phyloP scores from a whole-genome alignment of 352 stramenopile species.

The Globisporangium echinulatum region DNA sequence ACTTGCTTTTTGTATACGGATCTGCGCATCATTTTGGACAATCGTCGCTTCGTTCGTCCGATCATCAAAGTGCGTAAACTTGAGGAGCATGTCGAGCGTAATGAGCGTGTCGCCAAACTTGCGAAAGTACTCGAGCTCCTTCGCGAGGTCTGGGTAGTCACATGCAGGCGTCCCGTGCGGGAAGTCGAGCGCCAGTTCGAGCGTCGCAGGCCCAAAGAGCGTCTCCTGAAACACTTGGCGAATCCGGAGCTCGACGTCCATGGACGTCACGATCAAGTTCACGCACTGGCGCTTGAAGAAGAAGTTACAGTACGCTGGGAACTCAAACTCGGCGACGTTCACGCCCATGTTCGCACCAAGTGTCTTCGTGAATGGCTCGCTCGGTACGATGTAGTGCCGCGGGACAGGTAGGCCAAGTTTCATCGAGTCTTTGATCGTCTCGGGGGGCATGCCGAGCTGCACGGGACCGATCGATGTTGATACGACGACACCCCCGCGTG shows the following conservation, averaged over 20 bases:
- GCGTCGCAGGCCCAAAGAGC: constrained; percentile 66
- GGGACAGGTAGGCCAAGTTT: constrained; percentile 89
- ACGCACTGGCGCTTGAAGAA: constrained; percentile 90
- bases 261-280: constrained; percentile 78
- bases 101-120: constrained; percentile 88
- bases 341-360: constrained; percentile 92
- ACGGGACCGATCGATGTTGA: constrained; percentile 77
- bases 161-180: constrained; percentile 42
- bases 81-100: constrained; percentile 83
- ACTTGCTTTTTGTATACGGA: constrained; percentile 59
- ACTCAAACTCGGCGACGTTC: constrained; percentile 97
- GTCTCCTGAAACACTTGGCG: constrained; percentile 88
- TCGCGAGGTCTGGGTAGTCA: constrained; percentile 64
- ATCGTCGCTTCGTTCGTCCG: constrained; percentile 43
- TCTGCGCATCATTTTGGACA: constrained; percentile 47
- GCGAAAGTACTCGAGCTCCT: constrained; percentile 87
- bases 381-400: constrained; percentile 93
- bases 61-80: constrained; percentile 83
- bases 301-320: constrained; percentile 97
- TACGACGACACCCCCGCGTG: constrained; percentile 63
- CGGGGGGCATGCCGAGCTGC: constrained; percentile 92
- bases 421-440: constrained; percentile 98
- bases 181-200: constrained; percentile 81
- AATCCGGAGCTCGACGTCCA: constrained; percentile 75
- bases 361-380: constrained; percentile 92